phyloP scores from a whole-genome alignment of 2,329 filamentous ascomycete species.

The Ophiocordyceps camponoti-leonardi region DNA sequence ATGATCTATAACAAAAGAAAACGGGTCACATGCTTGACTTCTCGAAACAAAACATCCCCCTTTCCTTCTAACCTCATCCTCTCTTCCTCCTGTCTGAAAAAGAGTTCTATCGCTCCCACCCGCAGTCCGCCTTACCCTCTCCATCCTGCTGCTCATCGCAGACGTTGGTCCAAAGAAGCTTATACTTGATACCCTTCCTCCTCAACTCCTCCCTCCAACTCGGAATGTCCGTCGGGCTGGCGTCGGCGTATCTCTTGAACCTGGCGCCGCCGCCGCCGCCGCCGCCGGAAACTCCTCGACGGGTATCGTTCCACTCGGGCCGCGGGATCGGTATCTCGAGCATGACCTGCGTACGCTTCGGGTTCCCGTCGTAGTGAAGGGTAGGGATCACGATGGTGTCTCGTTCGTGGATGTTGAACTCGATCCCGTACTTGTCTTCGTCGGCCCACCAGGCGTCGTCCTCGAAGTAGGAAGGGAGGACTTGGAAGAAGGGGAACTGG shows the following conservation, averaged over 20 bases:
- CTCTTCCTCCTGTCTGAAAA: too few species aligned
- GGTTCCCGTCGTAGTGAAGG: neutral
- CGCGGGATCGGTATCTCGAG: neutral
- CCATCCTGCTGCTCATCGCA: neutral
- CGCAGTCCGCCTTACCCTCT: neutral
- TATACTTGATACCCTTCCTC: neutral
- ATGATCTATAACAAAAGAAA: too few species aligned
- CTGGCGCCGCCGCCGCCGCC: too few species aligned
- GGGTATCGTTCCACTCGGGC: neutral
- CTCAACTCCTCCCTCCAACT: neutral
- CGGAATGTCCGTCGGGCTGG: too few species aligned
- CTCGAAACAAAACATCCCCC: too few species aligned
- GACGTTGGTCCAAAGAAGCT: neutral
- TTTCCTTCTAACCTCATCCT: too few species aligned
- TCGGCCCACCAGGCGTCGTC: neutral
- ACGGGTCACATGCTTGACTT: too few species aligned
- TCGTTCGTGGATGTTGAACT: neutral
- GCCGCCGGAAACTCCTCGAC: too few species aligned
- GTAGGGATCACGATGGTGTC: neutral
- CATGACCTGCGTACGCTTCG: neutral
- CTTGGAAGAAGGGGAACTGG: neutral
- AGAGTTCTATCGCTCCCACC: neutral
- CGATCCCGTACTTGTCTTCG: neutral
- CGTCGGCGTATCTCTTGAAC: neutral
- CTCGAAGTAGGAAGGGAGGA: neutral